Evolutionary conservation across 768 basidiomycete species (phyloP).

Genomic region (Tricholoma bakamatsutake): DNA sequence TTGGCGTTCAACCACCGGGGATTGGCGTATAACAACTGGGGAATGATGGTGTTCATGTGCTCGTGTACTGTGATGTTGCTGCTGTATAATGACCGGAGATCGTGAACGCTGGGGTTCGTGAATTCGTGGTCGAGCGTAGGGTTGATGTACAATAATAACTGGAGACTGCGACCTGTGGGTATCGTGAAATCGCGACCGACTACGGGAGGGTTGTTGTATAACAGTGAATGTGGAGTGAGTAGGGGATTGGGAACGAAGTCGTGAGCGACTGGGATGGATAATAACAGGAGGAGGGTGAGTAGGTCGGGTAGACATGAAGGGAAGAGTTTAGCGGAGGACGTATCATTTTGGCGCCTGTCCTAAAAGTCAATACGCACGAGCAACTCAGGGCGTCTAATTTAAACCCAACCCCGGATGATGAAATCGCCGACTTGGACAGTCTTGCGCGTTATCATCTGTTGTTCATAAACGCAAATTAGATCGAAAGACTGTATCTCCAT

Average conservation of each 20-base stretch:
- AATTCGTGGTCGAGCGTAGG: neutral
- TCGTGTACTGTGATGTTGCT: too few species aligned
- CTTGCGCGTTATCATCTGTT: too few species aligned
- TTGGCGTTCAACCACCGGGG: neutral
- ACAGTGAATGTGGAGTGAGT: neutral
- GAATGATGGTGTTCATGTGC: too few species aligned
- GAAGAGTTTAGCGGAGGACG: constrained; percentile 5
- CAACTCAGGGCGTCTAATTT: too few species aligned
- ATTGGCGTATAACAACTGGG: neutral
- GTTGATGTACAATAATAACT: neutral
- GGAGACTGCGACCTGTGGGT: neutral
- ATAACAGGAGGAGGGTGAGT: neutral
- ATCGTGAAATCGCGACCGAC: neutral
- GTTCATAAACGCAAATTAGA: too few species aligned
- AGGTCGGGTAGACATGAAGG: neutral
- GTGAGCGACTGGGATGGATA: neutral
- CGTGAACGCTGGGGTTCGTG: neutral
- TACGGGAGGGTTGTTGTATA: neutral
- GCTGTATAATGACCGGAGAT: neutral
- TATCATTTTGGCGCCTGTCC: neutral
- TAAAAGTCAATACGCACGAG: too few species aligned
- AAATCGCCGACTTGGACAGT: too few species aligned
- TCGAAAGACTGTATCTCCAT: too few species aligned
- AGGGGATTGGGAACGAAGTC: neutral
- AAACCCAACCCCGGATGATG: too few species aligned